Conservation (phyloP, 441 rosid species). For the Biscutella auriculata region DNA sequence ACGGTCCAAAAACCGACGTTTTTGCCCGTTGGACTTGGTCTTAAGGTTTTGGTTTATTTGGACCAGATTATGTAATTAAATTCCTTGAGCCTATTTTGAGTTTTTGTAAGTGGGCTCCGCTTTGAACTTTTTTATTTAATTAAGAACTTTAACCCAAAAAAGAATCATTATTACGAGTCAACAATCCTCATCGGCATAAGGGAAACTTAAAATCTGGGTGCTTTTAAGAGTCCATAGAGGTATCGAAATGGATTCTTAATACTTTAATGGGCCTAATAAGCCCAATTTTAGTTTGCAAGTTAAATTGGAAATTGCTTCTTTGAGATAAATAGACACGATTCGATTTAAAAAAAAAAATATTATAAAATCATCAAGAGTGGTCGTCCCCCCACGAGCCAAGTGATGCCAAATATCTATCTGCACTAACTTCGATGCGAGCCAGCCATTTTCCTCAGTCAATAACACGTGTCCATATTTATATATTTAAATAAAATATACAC, state of each 20-base stretch:
- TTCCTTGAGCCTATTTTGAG: no score
- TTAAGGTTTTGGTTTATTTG: no score
- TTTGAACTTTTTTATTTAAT: no score
- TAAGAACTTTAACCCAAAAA: no score
- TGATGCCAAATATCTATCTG: conserved; percentile 11
- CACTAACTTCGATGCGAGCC: conserved; percentile 14
- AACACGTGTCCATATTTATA: not conserved
- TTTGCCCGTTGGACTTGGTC: no score
- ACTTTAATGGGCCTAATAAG: not conserved
- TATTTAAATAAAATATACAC: not conserved
- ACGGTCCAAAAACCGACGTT: no score
- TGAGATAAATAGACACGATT: not conserved
- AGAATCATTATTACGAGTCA: no score
- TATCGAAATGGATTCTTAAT: no score
- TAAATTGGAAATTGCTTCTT: not conserved
- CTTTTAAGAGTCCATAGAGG: no score
- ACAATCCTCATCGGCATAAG: no score
- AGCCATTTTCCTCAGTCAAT: not conserved
- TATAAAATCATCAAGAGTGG: not conserved
- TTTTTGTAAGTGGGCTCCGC: no score
- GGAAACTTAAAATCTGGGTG: not conserved
- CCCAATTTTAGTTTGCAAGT: not conserved
- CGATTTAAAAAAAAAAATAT: not conserved
- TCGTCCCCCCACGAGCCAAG: conserved; percentile 14
- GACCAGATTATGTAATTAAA: no score